Conservation (phyloP, 805 yeast species). For the Kazachstania africana region DNA sequence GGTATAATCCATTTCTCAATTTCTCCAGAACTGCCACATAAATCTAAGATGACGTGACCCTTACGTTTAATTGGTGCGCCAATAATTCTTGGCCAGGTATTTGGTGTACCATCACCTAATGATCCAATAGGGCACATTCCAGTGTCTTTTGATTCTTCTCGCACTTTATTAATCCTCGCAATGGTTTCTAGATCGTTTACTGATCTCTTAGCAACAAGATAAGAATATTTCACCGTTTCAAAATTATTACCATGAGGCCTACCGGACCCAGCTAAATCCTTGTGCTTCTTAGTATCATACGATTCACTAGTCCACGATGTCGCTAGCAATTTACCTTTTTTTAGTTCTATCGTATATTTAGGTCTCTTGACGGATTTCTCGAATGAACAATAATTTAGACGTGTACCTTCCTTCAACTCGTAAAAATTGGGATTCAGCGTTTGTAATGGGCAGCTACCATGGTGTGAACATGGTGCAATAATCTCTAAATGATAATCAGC, state of each 20-base stretch:
- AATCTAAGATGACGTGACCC: conserved; percentile 68
- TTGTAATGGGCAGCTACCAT: conserved; percentile 76
- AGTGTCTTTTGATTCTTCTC: conserved; percentile 18
- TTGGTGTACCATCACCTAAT: conserved; percentile 14
- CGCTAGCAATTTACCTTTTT: conserved; percentile 66
- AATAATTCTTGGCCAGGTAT: conserved; percentile 63
- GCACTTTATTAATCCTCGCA: conserved; percentile 30
- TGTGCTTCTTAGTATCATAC: conserved; percentile 34
- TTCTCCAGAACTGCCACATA: conserved; percentile 70
- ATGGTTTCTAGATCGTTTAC: conserved; percentile 32
- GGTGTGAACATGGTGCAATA: conserved; percentile 88
- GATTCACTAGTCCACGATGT: conserved; percentile 55
- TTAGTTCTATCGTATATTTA: conserved; percentile 65
- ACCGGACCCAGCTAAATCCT: conserved; percentile 53
- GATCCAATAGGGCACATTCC: conserved; percentile 13
- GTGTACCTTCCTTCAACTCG: conserved; percentile 40
- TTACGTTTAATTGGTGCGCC: conserved; percentile 64
- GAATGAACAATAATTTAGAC: conserved; percentile 66
- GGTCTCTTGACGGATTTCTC: conserved; percentile 68
- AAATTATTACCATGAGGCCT: conserved; percentile 58
- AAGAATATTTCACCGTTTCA: conserved; percentile 64
- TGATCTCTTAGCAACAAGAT: conserved; percentile 58
- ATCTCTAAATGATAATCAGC: conserved; percentile 45
- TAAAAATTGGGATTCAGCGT: conserved; percentile 60
- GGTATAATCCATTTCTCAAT: conserved; percentile 85